A percentile compares a stretch with the other conserved stretches of the same genome.
These are phyloP conservation scores for Mortierella sp. DNA, from an alignment of 371 early-diverging fungal genomes.

Conservation along the genomic window DNA sequence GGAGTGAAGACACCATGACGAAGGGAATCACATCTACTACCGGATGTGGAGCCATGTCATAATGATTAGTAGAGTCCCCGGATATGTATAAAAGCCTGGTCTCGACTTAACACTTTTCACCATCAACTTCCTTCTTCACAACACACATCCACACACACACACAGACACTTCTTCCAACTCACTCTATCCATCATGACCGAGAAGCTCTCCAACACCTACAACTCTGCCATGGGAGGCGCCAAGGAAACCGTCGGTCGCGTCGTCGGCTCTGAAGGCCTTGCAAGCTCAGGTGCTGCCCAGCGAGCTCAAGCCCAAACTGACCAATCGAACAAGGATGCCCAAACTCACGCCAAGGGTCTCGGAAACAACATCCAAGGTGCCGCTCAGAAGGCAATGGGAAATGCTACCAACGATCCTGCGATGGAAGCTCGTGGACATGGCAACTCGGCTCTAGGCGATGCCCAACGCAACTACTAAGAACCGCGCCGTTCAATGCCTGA, in stretches of 20 bases:
- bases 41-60: conserved; percentile 6
- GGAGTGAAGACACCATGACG: too few relatives aligned
- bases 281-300: conserved; percentile 28
- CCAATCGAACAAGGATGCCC: conserved; percentile 12
- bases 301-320: conserved; percentile 24
- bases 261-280: conserved; percentile 7
- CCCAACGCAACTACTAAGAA: conserved; percentile 37
- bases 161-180: conserved; percentile 5
- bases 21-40: too few relatives aligned
- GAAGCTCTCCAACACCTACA: conserved; percentile 39
- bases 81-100: conserved; percentile 9
- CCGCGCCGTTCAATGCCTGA: not conserved
- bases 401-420: conserved; percentile 9
- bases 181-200: conserved; percentile 32
- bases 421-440: conserved; percentile 40
- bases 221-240: conserved; percentile 31
- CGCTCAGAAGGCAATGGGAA: conserved; percentile 28
- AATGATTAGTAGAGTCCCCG: not conserved
- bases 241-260: conserved; percentile 28
- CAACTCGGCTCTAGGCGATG: conserved; percentile 34
- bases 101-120: conserved; percentile 4
- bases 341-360: conserved; percentile 36
- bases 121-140: not conserved
- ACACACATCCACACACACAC: conserved; percentile 14
- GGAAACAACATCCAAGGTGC: conserved; percentile 34